Percentiles rank a stretch among this genome's conserved stretches.
phyloP scores from a whole-genome alignment of 2,329 filamentous ascomycete genomes.

The Elsinoe ampelina region DNA sequence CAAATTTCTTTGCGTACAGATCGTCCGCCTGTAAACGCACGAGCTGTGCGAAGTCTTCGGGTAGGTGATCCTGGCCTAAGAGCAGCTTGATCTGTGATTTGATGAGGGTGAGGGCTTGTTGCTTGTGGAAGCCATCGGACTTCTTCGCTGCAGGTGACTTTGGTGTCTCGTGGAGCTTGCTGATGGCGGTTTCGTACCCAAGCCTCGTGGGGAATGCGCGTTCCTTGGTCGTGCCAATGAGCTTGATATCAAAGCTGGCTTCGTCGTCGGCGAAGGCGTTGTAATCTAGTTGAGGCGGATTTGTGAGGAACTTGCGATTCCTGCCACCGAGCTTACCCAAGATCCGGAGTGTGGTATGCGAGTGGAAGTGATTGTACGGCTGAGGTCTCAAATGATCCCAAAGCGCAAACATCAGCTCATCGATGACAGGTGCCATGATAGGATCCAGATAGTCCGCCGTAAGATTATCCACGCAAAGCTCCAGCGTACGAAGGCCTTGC shows the following conservation, averaged over 20 bases:
- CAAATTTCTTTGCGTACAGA: conserved; percentile 60
- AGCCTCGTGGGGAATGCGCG: conserved; percentile 78
- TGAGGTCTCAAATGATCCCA: conserved; percentile 92
- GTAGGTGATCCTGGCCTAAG: conserved; percentile 76
- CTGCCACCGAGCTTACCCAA: conserved; percentile 91
- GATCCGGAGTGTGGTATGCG: conserved; percentile 95
- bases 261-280: conserved; percentile 79
- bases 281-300: conserved; percentile 74
- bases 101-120: conserved; percentile 80
- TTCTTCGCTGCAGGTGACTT: conserved; percentile 53
- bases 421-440: conserved; percentile 98
- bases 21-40: conserved; percentile 87
- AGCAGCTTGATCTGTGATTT: conserved; percentile 83
- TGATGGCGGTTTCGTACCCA: conserved; percentile 80
- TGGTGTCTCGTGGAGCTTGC: conserved; percentile 73
- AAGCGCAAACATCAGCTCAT: conserved; percentile 94
- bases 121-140: conserved; percentile 81
- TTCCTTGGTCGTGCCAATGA: conserved; percentile 83
- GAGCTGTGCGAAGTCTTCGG: conserved; percentile 77
- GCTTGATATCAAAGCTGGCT: conserved; percentile 75
- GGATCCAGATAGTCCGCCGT: conserved; percentile 97
- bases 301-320: conserved; percentile 90
- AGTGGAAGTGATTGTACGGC: conserved; percentile 94
- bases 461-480: conserved; percentile 95
- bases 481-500: conserved; percentile 83